These are phyloP conservation scores for Plasmodium blacklocki DNA, from an alignment of 169 alveolate species.

Conservation along the genomic window DNA sequence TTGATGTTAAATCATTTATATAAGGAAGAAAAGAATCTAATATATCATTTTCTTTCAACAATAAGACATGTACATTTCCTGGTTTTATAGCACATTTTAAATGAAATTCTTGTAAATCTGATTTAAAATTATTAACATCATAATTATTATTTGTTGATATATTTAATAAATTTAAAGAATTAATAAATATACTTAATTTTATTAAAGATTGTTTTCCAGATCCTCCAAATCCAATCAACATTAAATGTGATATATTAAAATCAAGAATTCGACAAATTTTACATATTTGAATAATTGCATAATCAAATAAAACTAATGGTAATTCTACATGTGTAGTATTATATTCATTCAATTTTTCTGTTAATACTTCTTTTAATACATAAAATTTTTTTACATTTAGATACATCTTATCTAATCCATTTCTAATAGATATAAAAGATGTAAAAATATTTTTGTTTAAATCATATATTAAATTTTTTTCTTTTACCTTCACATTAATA, in stretches of 20 bases:
- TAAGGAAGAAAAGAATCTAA: constrained; percentile 93
- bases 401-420: constrained; percentile 92
- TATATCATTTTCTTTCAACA: constrained; percentile 95
- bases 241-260: constrained; percentile 94
- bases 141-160: constrained; percentile 93
- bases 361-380: constrained; percentile 90
- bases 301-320: constrained; percentile 95
- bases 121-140: constrained; percentile 91
- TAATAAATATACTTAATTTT: constrained; percentile 93
- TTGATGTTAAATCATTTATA: constrained; percentile 95
- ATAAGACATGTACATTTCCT: constrained; percentile 92
- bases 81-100: constrained; percentile 95
- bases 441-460: constrained; percentile 89
- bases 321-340: constrained; percentile 93
- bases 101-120: constrained; percentile 93
- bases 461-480: constrained; percentile 83
- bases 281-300: constrained; percentile 95
- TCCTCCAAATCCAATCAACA: constrained; percentile 98
- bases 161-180: constrained; percentile 88
- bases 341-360: constrained; percentile 92
- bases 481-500: constrained; percentile 28
- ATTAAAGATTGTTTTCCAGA: constrained; percentile 96
- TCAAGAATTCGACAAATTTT: constrained; percentile 95
- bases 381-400: constrained; percentile 87
- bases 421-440: constrained; percentile 91